A percentile compares a stretch with the other conserved stretches of the same genome.
These are phyloP conservation scores for Daldinia sp. DNA, from an alignment of 2,329 filamentous ascomycete species.

Conservation along the genomic window DNA sequence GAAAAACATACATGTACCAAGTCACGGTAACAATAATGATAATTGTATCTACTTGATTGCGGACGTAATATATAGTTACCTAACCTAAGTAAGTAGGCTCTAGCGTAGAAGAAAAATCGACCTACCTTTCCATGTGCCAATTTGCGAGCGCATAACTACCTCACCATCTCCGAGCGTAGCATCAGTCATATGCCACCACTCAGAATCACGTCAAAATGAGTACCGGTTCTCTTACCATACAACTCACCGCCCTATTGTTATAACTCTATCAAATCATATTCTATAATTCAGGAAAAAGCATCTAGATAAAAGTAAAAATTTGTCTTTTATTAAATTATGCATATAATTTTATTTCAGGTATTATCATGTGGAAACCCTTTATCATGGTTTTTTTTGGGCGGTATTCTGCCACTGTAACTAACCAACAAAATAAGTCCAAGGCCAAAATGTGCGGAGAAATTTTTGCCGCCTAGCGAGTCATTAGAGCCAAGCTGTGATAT, in stretches of 20 bases:
- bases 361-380: no score
- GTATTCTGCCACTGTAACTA: no score
- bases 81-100: not conserved
- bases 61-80: not conserved
- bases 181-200: constrained; percentile 6
- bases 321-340: no score
- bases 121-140: constrained; percentile 6
- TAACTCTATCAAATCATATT: no score
- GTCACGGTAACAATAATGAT: not conserved
- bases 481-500: constrained; percentile 1
- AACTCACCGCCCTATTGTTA: no score
- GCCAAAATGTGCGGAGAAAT: constrained; percentile 13
- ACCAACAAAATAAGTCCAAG: not conserved
- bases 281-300: no score
- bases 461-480: constrained; percentile 22
- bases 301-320: no score
- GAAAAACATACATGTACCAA: not conserved
- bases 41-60: not conserved
- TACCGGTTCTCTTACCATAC: no score
- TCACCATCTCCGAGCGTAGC: constrained; percentile 13
- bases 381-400: not conserved
- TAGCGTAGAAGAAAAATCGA: constrained; percentile 9
- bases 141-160: constrained; percentile 15
- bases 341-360: no score
- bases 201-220: no score